A percentile compares a stretch with the other conserved stretches of the same genome.
Evolutionary conservation across 805 yeast species (phyloP).

Genomic region (Myxozyma kluyveri): DNA sequence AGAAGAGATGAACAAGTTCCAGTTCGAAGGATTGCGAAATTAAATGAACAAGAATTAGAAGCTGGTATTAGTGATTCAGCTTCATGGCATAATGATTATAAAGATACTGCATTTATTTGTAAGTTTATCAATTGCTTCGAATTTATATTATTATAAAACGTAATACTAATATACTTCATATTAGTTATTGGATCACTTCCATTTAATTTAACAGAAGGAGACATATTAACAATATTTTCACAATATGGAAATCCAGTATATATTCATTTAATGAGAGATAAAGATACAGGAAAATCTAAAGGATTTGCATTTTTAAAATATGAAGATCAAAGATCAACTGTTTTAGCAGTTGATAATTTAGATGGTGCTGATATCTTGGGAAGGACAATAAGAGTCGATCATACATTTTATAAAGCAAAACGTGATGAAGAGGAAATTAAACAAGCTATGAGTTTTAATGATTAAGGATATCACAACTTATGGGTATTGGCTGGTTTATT

Average conservation of each 20-base stretch:
- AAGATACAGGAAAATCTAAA: conserved; percentile 58
- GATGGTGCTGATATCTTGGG: conserved; percentile 64
- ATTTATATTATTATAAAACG: neutral
- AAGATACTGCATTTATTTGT: conserved; percentile 70
- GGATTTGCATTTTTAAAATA: conserved; percentile 84
- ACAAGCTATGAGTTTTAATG: conserved; percentile 24
- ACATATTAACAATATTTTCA: conserved; percentile 72
- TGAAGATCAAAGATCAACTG: conserved; percentile 74
- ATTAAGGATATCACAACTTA: no score
- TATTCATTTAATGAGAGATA: conserved; percentile 65
- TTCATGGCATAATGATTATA: conserved; percentile 88
- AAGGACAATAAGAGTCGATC: conserved; percentile 61
- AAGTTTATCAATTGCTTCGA: conserved; percentile 20
- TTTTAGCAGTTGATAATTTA: conserved; percentile 84
- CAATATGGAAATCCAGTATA: conserved; percentile 88
- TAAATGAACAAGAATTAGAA: conserved; percentile 65
- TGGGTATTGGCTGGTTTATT: no score
- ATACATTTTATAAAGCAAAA: conserved; percentile 38
- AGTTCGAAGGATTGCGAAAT: conserved; percentile 19
- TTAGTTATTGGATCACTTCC: conserved; percentile 67
- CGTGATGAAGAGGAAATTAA: conserved; percentile 28
- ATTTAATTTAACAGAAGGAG: conserved; percentile 64
- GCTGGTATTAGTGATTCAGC: conserved; percentile 55
- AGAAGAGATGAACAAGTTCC: conserved; percentile 7
- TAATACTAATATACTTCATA: neutral